phyloP scores from a whole-genome alignment of 192 early-diverging fungal species.

The Podila epicladia region DNA sequence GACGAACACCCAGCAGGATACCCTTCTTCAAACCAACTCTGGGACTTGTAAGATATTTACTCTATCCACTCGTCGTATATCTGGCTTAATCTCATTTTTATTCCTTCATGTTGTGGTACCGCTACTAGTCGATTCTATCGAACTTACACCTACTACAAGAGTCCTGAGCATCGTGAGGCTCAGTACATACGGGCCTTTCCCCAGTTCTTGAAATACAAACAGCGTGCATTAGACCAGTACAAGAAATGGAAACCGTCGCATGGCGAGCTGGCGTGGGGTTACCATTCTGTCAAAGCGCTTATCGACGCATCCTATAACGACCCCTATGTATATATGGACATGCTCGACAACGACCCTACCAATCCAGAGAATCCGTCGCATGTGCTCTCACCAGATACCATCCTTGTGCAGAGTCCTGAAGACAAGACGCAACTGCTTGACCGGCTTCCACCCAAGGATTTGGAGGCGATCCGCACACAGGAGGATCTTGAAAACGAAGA shows the following conservation, averaged over 20 bases:
- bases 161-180: constrained; percentile 6
- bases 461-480: neutral
- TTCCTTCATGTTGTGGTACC: neutral
- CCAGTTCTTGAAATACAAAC: constrained; percentile 20
- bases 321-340: constrained; percentile 34
- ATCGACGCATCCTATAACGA: constrained; percentile 35
- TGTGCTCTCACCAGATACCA: neutral
- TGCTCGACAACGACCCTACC: constrained; percentile 37
- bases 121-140: constrained; percentile 31
- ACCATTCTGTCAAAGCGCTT: constrained; percentile 36
- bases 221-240: constrained; percentile 35
- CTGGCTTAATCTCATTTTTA: neutral
- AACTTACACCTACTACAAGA: constrained; percentile 41
- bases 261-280: constrained; percentile 46
- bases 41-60: constrained; percentile 32
- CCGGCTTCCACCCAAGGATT: neutral
- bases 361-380: constrained; percentile 15
- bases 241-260: constrained; percentile 21
- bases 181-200: constrained; percentile 29
- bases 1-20: constrained; percentile 24
- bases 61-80: neutral
- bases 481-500: neutral
- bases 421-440: neutral
- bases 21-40: constrained; percentile 21
- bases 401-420: neutral